These are phyloP conservation scores for Calonectria henricotiae DNA, from an alignment of 2,329 filamentous ascomycete species.

Conservation along the genomic window DNA sequence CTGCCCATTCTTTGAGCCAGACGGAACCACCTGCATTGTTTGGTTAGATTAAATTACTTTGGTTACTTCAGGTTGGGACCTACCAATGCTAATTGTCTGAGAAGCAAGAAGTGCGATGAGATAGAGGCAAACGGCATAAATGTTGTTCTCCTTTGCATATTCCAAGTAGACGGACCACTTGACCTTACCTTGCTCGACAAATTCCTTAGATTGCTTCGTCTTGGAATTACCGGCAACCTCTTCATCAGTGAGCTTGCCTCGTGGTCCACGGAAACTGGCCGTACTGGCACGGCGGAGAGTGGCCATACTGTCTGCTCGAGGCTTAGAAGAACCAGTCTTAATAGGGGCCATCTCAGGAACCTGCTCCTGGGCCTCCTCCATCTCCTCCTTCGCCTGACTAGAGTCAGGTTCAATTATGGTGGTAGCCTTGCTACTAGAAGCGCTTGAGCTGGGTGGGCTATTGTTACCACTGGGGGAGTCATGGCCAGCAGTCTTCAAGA, in stretches of 20 bases:
- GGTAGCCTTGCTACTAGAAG: constrained; percentile 69
- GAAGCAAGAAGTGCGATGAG: constrained; percentile 82
- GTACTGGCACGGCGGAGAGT: constrained; percentile 93
- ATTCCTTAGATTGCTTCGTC: constrained; percentile 90
- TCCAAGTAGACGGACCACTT: constrained; percentile 95
- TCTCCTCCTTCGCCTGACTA: constrained; percentile 74
- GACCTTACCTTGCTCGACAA: constrained; percentile 94
- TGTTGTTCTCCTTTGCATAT: constrained; percentile 95
- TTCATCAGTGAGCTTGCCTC: constrained; percentile 89
- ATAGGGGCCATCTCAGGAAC: constrained; percentile 85
- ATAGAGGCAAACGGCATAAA: constrained; percentile 88
- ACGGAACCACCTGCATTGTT: constrained; percentile 78
- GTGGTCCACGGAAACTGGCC: constrained; percentile 88
- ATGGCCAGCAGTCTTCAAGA: constrained; percentile 84
- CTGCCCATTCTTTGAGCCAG: constrained; percentile 96
- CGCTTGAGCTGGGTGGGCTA: constrained; percentile 64
- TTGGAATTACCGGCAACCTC: constrained; percentile 81
- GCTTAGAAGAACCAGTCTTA: constrained; percentile 71
- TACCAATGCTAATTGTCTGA: constrained; percentile 86
- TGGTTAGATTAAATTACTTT: constrained; percentile 25
- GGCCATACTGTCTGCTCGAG: constrained; percentile 78
- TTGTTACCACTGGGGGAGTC: constrained; percentile 64
- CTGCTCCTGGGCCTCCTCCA: constrained; percentile 85
- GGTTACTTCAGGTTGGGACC: constrained; percentile 50
- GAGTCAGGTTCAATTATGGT: constrained; percentile 70